Percentiles rank a stretch among this genome's conserved stretches.
These are phyloP conservation scores for Cenchrus fungigraminus DNA, from an alignment of 176 grass and related monocot species.

Conservation along the genomic window DNA sequence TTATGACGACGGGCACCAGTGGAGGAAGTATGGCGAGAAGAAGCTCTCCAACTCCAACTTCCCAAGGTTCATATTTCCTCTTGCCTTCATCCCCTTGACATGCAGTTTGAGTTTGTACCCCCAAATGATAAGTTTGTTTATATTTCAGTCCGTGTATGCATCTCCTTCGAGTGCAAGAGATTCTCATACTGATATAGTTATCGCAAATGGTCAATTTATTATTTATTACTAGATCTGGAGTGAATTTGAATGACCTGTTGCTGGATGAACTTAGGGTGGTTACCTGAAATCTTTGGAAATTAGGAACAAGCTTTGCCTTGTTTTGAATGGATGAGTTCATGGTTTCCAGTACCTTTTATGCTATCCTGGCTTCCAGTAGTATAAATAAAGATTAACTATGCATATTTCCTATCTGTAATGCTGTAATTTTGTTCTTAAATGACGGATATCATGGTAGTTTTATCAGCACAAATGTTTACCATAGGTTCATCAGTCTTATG, in stretches of 20 bases:
- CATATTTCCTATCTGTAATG: not conserved
- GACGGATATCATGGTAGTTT: not conserved
- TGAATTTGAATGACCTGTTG: not conserved
- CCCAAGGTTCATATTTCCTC: conserved; percentile 50
- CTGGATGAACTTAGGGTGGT: conserved; percentile 5
- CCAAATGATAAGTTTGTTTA: not conserved
- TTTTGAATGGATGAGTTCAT: conserved; percentile 7
- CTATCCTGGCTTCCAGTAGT: not conserved
- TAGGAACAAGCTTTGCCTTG: not conserved
- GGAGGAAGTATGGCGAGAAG: conserved; percentile 97
- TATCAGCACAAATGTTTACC: not conserved
- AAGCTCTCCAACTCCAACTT: conserved; percentile 68
- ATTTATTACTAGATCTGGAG: conserved; percentile 14
- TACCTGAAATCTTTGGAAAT: conserved; percentile 4
- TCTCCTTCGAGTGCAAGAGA: not conserved
- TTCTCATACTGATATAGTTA: not conserved
- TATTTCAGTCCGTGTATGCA: conserved; percentile 7
- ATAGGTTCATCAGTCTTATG: not conserved
- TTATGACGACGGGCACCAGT: conserved; percentile 78
- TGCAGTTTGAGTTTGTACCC: not conserved
- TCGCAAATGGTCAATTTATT: not conserved
- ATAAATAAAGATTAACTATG: not conserved
- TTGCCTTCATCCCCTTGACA: not conserved
- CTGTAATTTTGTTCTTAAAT: not conserved
- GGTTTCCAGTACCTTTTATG: not conserved